Evolutionary conservation across 208 protist species (phyloP).

Genomic region (Leishmania amazonensis): DNA sequence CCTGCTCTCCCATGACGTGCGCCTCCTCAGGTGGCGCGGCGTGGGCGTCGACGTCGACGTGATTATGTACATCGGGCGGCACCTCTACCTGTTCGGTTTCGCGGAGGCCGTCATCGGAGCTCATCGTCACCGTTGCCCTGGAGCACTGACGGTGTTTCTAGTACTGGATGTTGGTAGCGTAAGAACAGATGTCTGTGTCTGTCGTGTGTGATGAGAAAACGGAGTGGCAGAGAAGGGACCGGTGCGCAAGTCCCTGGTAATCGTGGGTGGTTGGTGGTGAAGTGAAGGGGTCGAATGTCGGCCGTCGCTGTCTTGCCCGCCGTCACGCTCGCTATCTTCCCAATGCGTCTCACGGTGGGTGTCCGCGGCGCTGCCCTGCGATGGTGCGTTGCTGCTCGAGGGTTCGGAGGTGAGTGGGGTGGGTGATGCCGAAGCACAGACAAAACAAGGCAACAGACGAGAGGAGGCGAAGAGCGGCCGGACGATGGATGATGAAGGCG

Average conservation of each 20-base stretch:
- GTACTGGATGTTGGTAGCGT: background rate
- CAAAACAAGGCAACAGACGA: background rate
- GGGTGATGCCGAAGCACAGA: background rate
- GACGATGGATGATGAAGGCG: background rate
- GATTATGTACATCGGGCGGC: background rate
- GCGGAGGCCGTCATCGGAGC: background rate
- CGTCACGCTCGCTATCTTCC: background rate
- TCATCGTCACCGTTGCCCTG: background rate
- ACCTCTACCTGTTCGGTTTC: background rate
- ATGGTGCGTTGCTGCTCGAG: background rate
- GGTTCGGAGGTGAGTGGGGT: background rate
- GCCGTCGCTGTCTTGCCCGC: background rate
- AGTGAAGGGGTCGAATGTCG: background rate
- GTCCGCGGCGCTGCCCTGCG: background rate
- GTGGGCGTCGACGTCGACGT: background rate
- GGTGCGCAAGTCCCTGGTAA: background rate
- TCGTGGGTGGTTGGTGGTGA: background rate
- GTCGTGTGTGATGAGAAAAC: background rate
- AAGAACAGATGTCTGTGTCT: background rate
- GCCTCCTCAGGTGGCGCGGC: constrained; percentile 1
- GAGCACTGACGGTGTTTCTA: too few relatives aligned
- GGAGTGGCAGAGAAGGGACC: background rate
- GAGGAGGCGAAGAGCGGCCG: too few relatives aligned
- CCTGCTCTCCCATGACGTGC: background rate
- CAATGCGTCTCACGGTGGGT: background rate